phyloP scores from a whole-genome alignment of 225 moss, liverwort and hornwort species.

The Pleurozium schreberi region DNA sequence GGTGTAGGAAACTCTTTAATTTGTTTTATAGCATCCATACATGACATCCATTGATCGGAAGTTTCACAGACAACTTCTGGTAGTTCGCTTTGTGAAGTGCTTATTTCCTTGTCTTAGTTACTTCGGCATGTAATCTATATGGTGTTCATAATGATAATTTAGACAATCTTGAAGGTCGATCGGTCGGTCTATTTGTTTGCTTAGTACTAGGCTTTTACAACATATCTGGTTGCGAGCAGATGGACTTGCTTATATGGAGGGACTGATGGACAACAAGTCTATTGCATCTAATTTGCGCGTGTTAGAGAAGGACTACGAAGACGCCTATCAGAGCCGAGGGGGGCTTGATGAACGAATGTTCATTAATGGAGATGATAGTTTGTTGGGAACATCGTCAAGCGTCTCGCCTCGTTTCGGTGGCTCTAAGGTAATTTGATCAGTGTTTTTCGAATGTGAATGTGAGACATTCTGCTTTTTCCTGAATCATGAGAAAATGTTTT shows the following conservation, averaged over 20 bases:
- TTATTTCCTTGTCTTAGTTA: neutral
- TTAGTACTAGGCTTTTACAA: neutral
- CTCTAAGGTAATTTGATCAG: conserved; percentile 35
- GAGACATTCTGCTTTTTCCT: neutral
- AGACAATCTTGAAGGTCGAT: neutral
- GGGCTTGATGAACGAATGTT: conserved; percentile 96
- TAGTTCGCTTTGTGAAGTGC: neutral
- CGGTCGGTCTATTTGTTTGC: neutral
- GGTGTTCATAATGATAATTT: neutral
- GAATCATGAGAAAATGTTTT: neutral
- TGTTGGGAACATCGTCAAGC: conserved; percentile 42
- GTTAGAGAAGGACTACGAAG: conserved; percentile 76
- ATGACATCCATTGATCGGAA: neutral
- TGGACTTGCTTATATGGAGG: conserved; percentile 70
- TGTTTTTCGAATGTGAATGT: neutral
- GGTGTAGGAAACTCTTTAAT: neutral
- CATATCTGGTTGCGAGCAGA: conserved; percentile 33
- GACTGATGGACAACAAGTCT: conserved; percentile 75
- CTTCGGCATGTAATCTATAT: neutral
- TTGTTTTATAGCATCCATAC: neutral
- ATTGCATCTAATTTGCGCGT: conserved; percentile 51
- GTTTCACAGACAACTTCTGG: neutral
- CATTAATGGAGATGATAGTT: conserved; percentile 70
- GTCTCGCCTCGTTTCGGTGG: conserved; percentile 59
- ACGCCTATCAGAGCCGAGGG: conserved; percentile 67